Evolutionary conservation across 2,329 filamentous ascomycete genomes (phyloP).

Genomic region (Diaporthe vexans): DNA sequence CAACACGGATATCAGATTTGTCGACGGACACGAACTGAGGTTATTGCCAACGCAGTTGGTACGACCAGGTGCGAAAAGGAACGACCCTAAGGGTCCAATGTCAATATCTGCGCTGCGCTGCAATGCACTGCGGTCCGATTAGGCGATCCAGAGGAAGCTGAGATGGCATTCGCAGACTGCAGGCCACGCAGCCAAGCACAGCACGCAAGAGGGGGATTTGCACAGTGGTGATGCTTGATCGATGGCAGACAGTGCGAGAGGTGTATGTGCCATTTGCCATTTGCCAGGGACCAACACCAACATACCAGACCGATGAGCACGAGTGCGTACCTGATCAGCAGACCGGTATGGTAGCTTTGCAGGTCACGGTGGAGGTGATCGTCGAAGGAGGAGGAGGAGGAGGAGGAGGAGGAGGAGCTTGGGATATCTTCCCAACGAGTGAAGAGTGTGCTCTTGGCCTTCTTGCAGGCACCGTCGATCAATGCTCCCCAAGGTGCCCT

Average conservation of each 20-base stretch:
- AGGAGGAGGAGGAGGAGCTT: neutral
- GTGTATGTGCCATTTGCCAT: neutral
- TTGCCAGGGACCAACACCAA: neutral
- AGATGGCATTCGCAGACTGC: neutral
- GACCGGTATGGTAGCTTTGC: neutral
- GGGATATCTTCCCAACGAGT: neutral
- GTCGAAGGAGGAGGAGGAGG: constrained; percentile 3
- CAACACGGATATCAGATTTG: neutral
- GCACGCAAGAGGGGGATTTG: too few relatives aligned
- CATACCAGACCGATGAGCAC: neutral
- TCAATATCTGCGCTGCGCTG: constrained; percentile 16
- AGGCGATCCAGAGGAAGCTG: neutral
- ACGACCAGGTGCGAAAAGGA: neutral
- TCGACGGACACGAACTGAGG: neutral
- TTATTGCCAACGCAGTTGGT: neutral
- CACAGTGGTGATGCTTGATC: too few relatives aligned
- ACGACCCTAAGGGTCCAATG: neutral
- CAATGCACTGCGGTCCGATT: constrained; percentile 4
- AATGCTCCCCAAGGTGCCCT: neutral
- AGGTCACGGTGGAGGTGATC: neutral
- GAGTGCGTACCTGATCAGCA: constrained; percentile 8
- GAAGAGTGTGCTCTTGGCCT: neutral
- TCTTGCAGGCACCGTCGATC: neutral
- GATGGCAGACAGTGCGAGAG: constrained; percentile 1
- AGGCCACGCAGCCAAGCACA: too few relatives aligned